Conservation (phyloP, 2,329 filamentous ascomycete species). For the Capronia epimyces region DNA sequence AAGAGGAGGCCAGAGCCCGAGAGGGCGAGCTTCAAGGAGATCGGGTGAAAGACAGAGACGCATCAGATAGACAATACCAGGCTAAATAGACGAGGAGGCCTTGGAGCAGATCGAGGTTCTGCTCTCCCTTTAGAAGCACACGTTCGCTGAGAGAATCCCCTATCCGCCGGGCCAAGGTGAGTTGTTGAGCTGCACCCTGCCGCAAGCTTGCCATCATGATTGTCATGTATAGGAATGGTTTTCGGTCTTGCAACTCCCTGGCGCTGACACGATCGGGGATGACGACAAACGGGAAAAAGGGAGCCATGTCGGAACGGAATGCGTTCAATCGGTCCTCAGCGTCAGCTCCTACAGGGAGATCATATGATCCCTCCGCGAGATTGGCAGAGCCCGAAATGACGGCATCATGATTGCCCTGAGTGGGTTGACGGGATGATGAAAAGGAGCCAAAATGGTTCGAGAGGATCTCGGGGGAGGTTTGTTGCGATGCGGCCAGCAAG, state of each 20-base stretch:
- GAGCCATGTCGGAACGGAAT: background rate
- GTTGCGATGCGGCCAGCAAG: background rate
- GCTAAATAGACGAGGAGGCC: background rate
- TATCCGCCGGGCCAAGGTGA: background rate
- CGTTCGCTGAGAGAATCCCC: background rate
- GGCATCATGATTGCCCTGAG: too few species aligned
- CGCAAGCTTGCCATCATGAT: background rate
- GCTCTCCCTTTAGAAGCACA: background rate
- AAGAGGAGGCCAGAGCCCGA: too few species aligned
- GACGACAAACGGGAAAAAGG: background rate
- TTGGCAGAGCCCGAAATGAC: too few species aligned
- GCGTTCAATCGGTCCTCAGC: too few species aligned
- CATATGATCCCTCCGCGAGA: too few species aligned
- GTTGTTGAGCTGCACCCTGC: background rate
- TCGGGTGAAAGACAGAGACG: too few species aligned
- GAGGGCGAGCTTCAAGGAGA: too few species aligned
- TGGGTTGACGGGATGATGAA: too few species aligned
- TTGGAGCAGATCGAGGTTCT: background rate
- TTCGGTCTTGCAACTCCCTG: background rate
- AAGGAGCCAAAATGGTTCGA: too few species aligned
- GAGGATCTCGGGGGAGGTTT: background rate
- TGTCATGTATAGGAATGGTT: background rate
- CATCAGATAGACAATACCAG: too few species aligned
- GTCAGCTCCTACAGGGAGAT: too few species aligned
- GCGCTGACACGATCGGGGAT: background rate